Evolutionary conservation across 176 grass and related monocot genomes (phyloP).

Genomic region (Themeda triandra): DNA sequence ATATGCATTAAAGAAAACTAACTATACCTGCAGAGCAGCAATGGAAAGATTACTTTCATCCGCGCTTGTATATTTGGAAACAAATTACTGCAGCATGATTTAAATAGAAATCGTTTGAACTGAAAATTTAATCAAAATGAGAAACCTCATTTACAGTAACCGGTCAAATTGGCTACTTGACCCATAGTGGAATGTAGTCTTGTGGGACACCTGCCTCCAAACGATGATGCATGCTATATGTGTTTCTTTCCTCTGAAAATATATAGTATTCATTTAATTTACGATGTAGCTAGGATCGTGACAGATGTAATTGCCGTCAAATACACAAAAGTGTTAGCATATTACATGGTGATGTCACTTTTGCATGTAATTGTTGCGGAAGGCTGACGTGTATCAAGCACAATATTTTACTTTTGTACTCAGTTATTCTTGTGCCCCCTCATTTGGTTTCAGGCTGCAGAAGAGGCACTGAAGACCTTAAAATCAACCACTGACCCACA

Average conservation of each 20-base stretch:
- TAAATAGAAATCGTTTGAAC: background rate
- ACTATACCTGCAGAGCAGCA: background rate
- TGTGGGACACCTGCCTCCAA: background rate
- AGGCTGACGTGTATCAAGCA: background rate
- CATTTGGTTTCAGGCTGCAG: constrained; percentile 43
- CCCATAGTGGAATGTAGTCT: background rate
- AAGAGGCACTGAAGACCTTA: constrained; percentile 54
- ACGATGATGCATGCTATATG: constrained; percentile 6
- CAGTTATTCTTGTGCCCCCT: background rate
- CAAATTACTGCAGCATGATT: background rate
- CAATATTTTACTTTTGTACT: constrained; percentile 3
- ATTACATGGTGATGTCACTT: background rate
- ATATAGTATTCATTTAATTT: constrained; percentile 4
- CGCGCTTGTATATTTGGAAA: background rate
- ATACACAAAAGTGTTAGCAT: constrained; percentile 4
- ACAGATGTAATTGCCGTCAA: background rate
- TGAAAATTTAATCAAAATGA: background rate
- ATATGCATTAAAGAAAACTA: background rate
- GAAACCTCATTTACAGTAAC: background rate
- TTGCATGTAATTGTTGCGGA: background rate
- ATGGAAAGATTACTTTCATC: background rate
- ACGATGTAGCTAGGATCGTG: background rate
- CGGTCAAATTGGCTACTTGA: background rate
- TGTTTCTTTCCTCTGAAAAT: constrained; percentile 9
- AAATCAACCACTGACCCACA: constrained; percentile 49